Conservation (phyloP, 495 filamentous ascomycete genomes). For the Xylaria sp. region DNA sequence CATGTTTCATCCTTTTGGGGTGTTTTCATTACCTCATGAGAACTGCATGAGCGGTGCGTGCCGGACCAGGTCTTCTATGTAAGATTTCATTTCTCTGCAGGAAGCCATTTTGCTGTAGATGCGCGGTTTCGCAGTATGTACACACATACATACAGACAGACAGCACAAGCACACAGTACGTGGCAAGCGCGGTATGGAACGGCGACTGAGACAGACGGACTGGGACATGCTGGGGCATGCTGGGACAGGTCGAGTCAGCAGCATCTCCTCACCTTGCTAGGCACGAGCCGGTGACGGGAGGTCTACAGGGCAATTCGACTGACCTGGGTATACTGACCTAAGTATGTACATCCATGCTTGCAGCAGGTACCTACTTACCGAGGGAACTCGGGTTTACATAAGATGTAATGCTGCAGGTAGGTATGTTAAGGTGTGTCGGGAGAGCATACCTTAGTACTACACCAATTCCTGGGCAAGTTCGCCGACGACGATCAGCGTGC, state of each 20-base stretch:
- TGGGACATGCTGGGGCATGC: not conserved
- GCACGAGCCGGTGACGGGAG: not conserved
- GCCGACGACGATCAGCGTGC: not conserved
- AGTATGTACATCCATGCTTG: not conserved
- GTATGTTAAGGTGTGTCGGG: not conserved
- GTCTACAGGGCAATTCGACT: not conserved
- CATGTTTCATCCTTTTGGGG: slow-evolving; percentile 11
- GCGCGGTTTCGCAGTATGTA: slow-evolving; percentile 8
- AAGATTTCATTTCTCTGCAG: slow-evolving; percentile 8
- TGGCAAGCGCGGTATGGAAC: slow-evolving; percentile 8
- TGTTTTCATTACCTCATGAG: slow-evolving; percentile 23
- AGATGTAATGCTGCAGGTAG: not conserved
- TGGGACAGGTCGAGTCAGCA: not conserved
- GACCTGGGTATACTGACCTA: not conserved
- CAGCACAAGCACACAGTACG: no score
- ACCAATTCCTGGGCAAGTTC: not conserved
- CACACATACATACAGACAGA: no score
- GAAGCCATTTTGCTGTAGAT: not conserved
- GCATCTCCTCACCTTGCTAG: not conserved
- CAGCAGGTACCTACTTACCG: not conserved
- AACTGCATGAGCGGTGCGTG: slow-evolving; percentile 11
- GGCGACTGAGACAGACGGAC: not conserved
- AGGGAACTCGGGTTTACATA: not conserved
- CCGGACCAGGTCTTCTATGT: slow-evolving; percentile 9
- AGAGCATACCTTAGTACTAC: not conserved